Base-by-base conservation (phyloP, 805 yeast genomes). In the Candida ortonii region DNA sequence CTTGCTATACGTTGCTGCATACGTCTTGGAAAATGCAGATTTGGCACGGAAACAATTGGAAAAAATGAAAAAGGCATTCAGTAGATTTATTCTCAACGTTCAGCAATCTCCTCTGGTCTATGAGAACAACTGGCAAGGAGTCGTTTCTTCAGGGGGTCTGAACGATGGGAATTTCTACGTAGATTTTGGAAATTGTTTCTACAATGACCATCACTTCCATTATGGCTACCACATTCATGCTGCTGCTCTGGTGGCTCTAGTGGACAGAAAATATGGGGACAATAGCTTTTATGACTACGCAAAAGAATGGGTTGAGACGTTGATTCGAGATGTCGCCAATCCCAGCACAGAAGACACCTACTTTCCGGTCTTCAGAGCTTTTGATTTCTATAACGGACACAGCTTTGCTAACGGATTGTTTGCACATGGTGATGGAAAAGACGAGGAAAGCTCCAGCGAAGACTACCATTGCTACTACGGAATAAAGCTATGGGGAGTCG, bases 181-280 rank as follows among this genome's bases (percentile, higher is more conserved):
- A 22, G 82, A 78, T 50, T 86, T 70, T 55, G 95, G 94, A 29
- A 72, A 81, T 55, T 73, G 84, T 16, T 82, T 74, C 55, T 85
- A 84, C 61, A 84, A 85, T 48, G 95, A 86, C 52, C 95, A 86
- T 50, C 93, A 85, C 54, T 86, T 84, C 71, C 94, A 86, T 56
- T 86, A 82, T 51, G 93, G 93, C 8, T 86, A 84, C 58, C 80
- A 78, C 47, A 70, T 85, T 30, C 89, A 84, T 54, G 84, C 94
- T 1, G 94, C 94, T 5, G 88, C 94, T 1, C 65, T 83, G 14
- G 73, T 84, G 28, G 89, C 81, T n/a, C 57, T 75, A 36, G 75
- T 80, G 12, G 94, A 85, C 53, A 38, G 46, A 4, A 57, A 61
- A 17, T 49, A 52, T 10, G 81, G 80, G 3, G 56, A 53, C 31